Evolutionary conservation across 2,329 filamentous ascomycete genomes (phyloP), one percentile per base, ranked within the genome.

Genomic region (Diaporthe sp.): DNA sequence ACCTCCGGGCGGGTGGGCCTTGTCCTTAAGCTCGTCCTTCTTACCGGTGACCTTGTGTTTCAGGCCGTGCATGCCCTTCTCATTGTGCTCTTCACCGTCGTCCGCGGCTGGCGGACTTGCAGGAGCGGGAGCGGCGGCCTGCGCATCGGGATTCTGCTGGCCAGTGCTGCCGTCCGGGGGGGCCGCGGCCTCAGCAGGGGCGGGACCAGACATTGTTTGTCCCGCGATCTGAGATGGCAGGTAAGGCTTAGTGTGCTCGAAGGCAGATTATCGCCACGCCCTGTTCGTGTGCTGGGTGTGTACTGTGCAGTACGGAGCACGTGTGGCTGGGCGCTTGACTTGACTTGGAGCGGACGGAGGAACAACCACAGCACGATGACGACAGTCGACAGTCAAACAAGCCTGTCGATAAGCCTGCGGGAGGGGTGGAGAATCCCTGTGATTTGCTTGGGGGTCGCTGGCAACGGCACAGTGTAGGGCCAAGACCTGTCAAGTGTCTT

Each of bases 1-100:
- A 46, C 95, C 95, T 42, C 95, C 95, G 0, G 93, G 90, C 0
- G 94, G 94, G 44, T 88, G 84, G 5, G 83, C 78, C 75, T 84
- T 85, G 53, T 79, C 81, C 80, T 85, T 87, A 19, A 84, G 72
- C 73, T 84, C 84, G 62, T 85, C 79, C 75, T 84, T 85, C 58
- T 83, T 81, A 31, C 83, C 80, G 49, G 81, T 81, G 71, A 85
- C 75, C 75, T 83, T 83, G 6, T 79, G 78, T 75, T 84, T 85
- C 57, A 86, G 68, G 25, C 79, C 72, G 46, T 79, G 76, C 62
- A 81, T 4, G 44, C 76, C 76, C 39, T 51, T 55, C 6, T 49
- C 17, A 5, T 46, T 39, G 10, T 67, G 71, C 4, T 71, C 68
- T 0, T 37, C 49, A 19, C 42, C 68, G 0, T 62, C 46, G 4